Conservation (phyloP, 345 rosid species). For the Syzygium oleosum region DNA sequence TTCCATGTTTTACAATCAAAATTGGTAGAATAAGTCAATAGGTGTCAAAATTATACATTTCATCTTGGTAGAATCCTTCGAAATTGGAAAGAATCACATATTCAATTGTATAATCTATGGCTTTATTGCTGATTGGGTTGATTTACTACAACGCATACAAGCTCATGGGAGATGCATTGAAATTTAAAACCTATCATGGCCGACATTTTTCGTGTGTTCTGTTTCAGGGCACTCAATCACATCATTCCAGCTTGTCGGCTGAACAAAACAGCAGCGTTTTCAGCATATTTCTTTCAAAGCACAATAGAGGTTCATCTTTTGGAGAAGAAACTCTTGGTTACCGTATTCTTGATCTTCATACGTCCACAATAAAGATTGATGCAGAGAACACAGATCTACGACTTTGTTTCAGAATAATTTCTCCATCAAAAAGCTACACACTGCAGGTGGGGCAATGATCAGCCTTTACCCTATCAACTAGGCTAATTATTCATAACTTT, state of each 20-base stretch:
- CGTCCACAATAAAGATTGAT: constrained; percentile 64
- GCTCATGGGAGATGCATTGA: not conserved
- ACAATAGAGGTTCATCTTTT: constrained; percentile 46
- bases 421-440: constrained; percentile 65
- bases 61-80: not conserved
- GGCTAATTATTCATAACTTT: not conserved
- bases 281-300: constrained; percentile 69
- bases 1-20: not conserved
- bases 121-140: not conserved
- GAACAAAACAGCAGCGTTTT: constrained; percentile 58
- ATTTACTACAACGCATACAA: not conserved
- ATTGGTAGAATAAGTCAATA: not conserved
- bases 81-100: not conserved
- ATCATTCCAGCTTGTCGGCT: constrained; percentile 45
- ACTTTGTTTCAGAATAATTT: constrained; percentile 82
- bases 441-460: constrained; percentile 49
- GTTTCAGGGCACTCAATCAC: constrained; percentile 45
- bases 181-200: not conserved
- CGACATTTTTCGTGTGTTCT: not conserved
- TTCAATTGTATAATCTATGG: not conserved
- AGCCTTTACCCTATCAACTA: not conserved
- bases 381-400: constrained; percentile 73
- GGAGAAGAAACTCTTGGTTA: constrained; percentile 45
- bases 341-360: constrained; percentile 52
- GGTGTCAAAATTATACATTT: not conserved